These are phyloP conservation scores for Mycosphaerelloides madeirae DNA, from an alignment of 2,329 filamentous ascomycete species.

Conservation along the genomic window DNA sequence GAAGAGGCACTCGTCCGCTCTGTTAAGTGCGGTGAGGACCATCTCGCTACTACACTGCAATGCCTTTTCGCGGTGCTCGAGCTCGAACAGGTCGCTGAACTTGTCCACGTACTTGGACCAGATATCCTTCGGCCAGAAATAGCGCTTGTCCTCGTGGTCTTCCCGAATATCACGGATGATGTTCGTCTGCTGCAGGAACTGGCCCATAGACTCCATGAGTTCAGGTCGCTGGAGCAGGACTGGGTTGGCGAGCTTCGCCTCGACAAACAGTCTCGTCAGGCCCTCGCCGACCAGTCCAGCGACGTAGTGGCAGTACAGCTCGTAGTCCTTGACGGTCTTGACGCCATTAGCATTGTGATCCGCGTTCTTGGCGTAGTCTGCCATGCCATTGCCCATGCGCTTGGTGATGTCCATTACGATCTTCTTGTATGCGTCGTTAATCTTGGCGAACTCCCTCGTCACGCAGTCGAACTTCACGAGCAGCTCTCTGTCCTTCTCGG, in stretches of 20 bases:
- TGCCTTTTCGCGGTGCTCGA: slow-evolving; percentile 69
- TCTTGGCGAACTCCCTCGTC: slow-evolving; percentile 77
- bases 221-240: slow-evolving; percentile 72
- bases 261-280: slow-evolving; percentile 82
- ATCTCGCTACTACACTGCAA: slow-evolving; percentile 87
- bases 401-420: slow-evolving; percentile 90
- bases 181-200: slow-evolving; percentile 97
- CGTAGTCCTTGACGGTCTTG: slow-evolving; percentile 80
- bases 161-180: slow-evolving; percentile 95
- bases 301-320: slow-evolving; percentile 96
- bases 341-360: slow-evolving; percentile 70
- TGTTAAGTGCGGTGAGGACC: slow-evolving; percentile 81
- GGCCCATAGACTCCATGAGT: slow-evolving; percentile 91
- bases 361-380: slow-evolving; percentile 83
- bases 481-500: slow-evolving; percentile 91
- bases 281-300: slow-evolving; percentile 98
- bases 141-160: slow-evolving; percentile 78
- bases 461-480: slow-evolving; percentile 89
- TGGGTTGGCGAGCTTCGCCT: slow-evolving; percentile 79
- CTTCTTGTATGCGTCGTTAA: slow-evolving; percentile 76
- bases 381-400: slow-evolving; percentile 98
- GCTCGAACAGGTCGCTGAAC: slow-evolving; percentile 86
- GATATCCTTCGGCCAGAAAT: slow-evolving; percentile 94
- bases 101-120: slow-evolving; percentile 92
- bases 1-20: slow-evolving; percentile 90